A percentile compares a stretch with the other conserved stretches of the same genome.
Evolutionary conservation across 495 filamentous ascomycete species (phyloP).

Genomic region (Annulohypoxylon maeteangense): DNA sequence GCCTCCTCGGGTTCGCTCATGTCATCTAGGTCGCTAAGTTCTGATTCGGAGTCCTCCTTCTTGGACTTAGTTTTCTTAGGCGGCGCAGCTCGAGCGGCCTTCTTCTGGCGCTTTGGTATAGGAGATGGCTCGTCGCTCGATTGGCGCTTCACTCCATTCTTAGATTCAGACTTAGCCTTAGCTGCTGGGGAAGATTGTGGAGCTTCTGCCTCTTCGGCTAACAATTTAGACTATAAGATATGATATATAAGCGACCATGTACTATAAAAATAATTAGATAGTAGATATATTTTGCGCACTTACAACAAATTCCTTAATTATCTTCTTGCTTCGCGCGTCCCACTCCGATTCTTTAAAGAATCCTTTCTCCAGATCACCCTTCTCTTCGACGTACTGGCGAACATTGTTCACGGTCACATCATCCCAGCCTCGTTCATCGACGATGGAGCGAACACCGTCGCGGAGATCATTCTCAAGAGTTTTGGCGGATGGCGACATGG

Average conservation of each 20-base stretch:
- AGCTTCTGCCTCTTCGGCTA: slow-evolving; percentile 33
- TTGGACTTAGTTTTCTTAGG: slow-evolving; percentile 39
- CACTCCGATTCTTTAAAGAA: slow-evolving; percentile 78
- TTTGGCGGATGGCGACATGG: slow-evolving; percentile 41
- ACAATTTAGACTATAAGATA: slow-evolving; percentile 31
- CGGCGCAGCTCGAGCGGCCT: slow-evolving; percentile 27
- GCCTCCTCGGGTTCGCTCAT: slow-evolving; percentile 45
- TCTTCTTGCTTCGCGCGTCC: slow-evolving; percentile 80
- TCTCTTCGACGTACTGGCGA: slow-evolving; percentile 72
- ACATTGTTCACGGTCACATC: slow-evolving; percentile 81
- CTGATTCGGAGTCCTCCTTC: slow-evolving; percentile 48
- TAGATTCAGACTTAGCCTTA: slow-evolving; percentile 35
- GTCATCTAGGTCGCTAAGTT: slow-evolving; percentile 42
- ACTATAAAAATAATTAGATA: slow-evolving; percentile 37
- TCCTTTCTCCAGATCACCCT: slow-evolving; percentile 70
- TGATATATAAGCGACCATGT: slow-evolving; percentile 18
- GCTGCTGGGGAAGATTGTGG: slow-evolving; percentile 19
- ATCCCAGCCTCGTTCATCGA: slow-evolving; percentile 64
- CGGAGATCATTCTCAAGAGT: slow-evolving; percentile 66
- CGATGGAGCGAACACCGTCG: slow-evolving; percentile 66
- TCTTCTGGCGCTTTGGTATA: slow-evolving; percentile 50
- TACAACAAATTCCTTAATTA: slow-evolving; percentile 80
- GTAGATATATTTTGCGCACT: slow-evolving; percentile 44
- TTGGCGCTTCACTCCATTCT: slow-evolving; percentile 48
- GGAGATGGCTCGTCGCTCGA: slow-evolving; percentile 44